Base-by-base conservation (phyloP, 345 rosid species). In the Rubroshorea leprosula region DNA sequence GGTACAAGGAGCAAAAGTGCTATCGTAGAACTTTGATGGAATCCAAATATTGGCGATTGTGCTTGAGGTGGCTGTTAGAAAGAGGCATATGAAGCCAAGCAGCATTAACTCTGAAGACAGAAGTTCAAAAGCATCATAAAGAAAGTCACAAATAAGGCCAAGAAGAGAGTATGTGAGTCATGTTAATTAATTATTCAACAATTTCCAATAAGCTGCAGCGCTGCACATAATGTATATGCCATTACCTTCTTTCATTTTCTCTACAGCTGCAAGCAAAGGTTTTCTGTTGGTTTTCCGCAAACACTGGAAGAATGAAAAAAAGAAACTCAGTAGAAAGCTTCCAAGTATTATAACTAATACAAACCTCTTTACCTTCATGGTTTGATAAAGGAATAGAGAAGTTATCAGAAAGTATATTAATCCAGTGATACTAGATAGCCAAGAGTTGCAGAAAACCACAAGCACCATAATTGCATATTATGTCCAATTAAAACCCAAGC, bases 161-260 rank as follows among this genome's bases (percentile, higher is more conserved):
- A 35, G 41, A 35, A 35, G 12, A 35, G 12, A 35, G 5, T 13
- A 2, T 35, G 41, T 3, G 12, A 2, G 12, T 35, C 41, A 35
- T 35, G 5, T 8, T 6, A 35, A 13, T 13, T 35, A 35, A 35
- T 35, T 6, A 35, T 35, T 35, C 41, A 35, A 8, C 5, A 35
- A 35, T 35, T 35, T 35, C 12, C 41, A 8, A 35, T 6, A 6
- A 35, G 12, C 7, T 35, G 41, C 41, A 35, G 12, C n/a, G n/a
- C n/a, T n/a, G n/a, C n/a, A n/a, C n/a, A n/a, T n/a, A n/a, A n/a
- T n/a, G n/a, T n/a, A n/a, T n/a, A n/a, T n/a, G n/a, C n/a, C n/a
- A 38, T 47, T 75, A 90, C 97, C 96, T 79, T 87, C 86, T 80
- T 92, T 92, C 98, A 92, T 92, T 68, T 89, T 92, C 73, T 89